These are phyloP conservation scores for Cystofilobasidium ferigula DNA, from an alignment of 768 basidiomycete genomes.

Conservation along the genomic window DNA sequence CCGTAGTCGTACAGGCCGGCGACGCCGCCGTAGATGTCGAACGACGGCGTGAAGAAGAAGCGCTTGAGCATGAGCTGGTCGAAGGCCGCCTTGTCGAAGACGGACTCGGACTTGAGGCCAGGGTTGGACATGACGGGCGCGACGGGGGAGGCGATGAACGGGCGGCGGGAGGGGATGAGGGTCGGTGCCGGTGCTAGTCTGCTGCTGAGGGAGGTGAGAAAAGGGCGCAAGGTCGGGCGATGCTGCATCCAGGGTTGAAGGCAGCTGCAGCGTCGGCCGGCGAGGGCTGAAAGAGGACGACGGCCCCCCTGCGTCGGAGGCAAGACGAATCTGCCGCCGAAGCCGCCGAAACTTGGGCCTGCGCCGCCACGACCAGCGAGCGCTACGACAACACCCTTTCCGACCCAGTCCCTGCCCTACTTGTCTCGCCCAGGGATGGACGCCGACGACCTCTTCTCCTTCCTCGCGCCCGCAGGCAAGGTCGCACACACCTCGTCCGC, in stretches of 20 bases:
- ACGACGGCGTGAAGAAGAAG: slow-evolving; percentile 96
- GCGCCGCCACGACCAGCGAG: too few species aligned
- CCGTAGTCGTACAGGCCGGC: slow-evolving; percentile 98
- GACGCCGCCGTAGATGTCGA: slow-evolving; percentile 97
- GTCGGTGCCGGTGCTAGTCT: too few species aligned
- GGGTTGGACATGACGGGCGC: background rate
- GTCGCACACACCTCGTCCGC: slow-evolving; percentile 27
- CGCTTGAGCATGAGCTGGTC: slow-evolving; percentile 77
- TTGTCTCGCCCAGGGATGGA: slow-evolving; percentile 30
- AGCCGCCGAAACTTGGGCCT: too few species aligned
- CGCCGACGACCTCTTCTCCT: slow-evolving; percentile 53
- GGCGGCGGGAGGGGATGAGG: background rate
- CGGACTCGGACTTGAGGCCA: slow-evolving; percentile 71
- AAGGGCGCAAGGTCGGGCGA: background rate
- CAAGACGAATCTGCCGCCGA: too few species aligned
- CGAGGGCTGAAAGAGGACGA: too few species aligned
- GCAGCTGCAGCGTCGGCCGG: too few species aligned
- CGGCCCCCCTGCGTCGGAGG: too few species aligned
- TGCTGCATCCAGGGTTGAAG: too few species aligned
- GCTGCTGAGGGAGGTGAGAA: too few species aligned
- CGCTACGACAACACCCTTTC: too few species aligned
- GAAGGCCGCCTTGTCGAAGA: slow-evolving; percentile 74
- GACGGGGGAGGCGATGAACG: background rate
- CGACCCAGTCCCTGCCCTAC: background rate
- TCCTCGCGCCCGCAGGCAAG: slow-evolving; percentile 44